A percentile compares a stretch with the other conserved stretches of the same genome.
These are phyloP conservation scores for Bipolaris gigantea DNA, from an alignment of 2,329 filamentous ascomycete genomes.

Conservation along the genomic window DNA sequence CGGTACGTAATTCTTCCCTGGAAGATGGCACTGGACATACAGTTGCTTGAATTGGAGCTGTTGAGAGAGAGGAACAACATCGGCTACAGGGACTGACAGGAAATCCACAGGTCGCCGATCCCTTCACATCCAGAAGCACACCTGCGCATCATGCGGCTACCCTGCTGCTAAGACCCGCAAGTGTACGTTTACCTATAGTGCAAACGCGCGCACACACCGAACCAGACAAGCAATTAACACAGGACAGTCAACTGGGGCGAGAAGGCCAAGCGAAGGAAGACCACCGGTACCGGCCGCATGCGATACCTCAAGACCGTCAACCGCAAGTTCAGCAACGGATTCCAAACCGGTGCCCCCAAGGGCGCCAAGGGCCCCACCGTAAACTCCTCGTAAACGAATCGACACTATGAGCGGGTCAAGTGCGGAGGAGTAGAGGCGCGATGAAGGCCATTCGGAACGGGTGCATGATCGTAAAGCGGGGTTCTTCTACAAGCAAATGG, in stretches of 20 bases:
- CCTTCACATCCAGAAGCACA: conserved; percentile 99
- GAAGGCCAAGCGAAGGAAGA: conserved; percentile 99
- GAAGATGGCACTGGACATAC: conserved; percentile 12
- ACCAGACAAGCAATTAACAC: conserved; percentile 29
- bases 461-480: conserved; percentile 36
- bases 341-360: conserved; percentile 88
- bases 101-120: conserved; percentile 76
- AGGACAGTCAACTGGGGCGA: conserved; percentile 94
- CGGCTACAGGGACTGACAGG: conserved; percentile 40
- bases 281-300: conserved; percentile 94
- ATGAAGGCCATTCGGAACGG: conserved; percentile 30
- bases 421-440: conserved; percentile 27
- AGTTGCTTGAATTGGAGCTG: conserved; percentile 7
- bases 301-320: conserved; percentile 90
- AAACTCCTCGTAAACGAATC: conserved; percentile 25
- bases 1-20: conserved; percentile 66
- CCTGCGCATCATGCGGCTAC: conserved; percentile 94
- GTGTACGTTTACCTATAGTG: conserved; percentile 71
- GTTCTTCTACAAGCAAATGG: conserved; percentile 39
- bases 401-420: conserved; percentile 16
- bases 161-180: conserved; percentile 95
- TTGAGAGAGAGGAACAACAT: neutral
- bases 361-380: conserved; percentile 68
- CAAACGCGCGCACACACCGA: conserved; percentile 7
- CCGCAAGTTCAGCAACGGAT: conserved; percentile 96